Evolutionary conservation across 2,329 filamentous ascomycete genomes (phyloP), one percentile per base, ranked within the genome.

Genomic region (Xylariaceae sp.): DNA sequence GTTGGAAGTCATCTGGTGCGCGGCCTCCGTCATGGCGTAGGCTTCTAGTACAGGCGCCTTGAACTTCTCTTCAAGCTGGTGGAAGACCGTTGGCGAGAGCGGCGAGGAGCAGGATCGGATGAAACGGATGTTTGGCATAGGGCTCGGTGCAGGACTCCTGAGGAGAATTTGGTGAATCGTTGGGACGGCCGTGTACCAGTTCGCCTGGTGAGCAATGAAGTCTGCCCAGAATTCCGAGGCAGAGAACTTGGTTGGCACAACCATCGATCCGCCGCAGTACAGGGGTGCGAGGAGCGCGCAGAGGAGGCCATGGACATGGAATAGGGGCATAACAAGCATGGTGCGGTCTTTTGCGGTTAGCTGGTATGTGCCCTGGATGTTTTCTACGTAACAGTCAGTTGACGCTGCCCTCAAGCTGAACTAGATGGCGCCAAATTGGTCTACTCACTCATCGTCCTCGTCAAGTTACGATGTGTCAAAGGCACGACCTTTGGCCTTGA

Each of bases 141-240:
- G 83, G 41, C 61, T 76, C 4, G 87, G 89, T 3, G 78, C 63
- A 6, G 85, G 80, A 52, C 77, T 81, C 66, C 85, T 87, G 44
- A 95, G 79, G 3, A 95, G 73, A 55, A 95, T 91, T 60, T 93
- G 88, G 64, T 94, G 89, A 60, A 95, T 94, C 1, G 89, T 94
- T 1, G 89, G 89, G n/a, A 93, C 89, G 1, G 89, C 89, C 0
- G 88, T 93, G 67, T 93, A 95, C 89, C 89, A 95, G 62, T 88
- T 95, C 19, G 88, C 89, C 50, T 80, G 73, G 68, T 89, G 74
- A 4, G 74, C 70, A 51, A 73, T 73, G 56, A 93, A 93, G 62
- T 93, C 83, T 18, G 65, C 63, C 89, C 89, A 95, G 67, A 95
- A 95, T 16, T 87, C 82, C 1, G 78, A 77, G 8, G 89, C 87